phyloP scores from a whole-genome alignment of 2,329 filamentous ascomycete species.

The Plenodomus biglobosus region DNA sequence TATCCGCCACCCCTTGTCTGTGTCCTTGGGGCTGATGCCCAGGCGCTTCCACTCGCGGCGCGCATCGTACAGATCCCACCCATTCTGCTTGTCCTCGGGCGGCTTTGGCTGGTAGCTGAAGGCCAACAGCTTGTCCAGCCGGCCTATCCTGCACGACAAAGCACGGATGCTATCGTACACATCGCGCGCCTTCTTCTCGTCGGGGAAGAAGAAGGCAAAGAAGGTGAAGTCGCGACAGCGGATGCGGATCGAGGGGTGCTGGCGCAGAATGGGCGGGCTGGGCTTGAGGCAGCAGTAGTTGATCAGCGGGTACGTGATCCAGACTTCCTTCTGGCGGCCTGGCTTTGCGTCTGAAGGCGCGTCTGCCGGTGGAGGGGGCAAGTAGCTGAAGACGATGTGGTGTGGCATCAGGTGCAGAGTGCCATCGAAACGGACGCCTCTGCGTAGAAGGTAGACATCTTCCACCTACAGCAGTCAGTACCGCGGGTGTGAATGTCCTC shows the following conservation, averaged over 20 bases:
- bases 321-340: slow-evolving; percentile 67
- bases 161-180: slow-evolving; percentile 83
- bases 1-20: slow-evolving; percentile 82
- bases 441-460: slow-evolving; percentile 61
- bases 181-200: slow-evolving; percentile 74
- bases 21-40: slow-evolving; percentile 80
- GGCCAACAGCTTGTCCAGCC: slow-evolving; percentile 86
- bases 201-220: slow-evolving; percentile 83
- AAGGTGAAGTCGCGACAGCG: slow-evolving; percentile 93
- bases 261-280: slow-evolving; percentile 66
- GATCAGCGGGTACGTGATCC: slow-evolving; percentile 95
- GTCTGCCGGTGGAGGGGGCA: slow-evolving; percentile 46
- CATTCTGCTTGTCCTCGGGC: slow-evolving; percentile 72
- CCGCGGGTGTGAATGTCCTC: neutral
- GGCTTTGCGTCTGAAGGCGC: slow-evolving; percentile 45
- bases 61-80: slow-evolving; percentile 84
- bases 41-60: slow-evolving; percentile 82
- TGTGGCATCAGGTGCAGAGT: slow-evolving; percentile 65
- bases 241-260: slow-evolving; percentile 80
- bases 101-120: slow-evolving; percentile 79
- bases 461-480: slow-evolving; percentile 54
- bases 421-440: slow-evolving; percentile 59
- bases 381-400: slow-evolving; percentile 65
- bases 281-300: slow-evolving; percentile 76
- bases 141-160: slow-evolving; percentile 78